Conservation (phyloP, 371 early-diverging fungal genomes). For the Mortierella sp. region DNA sequence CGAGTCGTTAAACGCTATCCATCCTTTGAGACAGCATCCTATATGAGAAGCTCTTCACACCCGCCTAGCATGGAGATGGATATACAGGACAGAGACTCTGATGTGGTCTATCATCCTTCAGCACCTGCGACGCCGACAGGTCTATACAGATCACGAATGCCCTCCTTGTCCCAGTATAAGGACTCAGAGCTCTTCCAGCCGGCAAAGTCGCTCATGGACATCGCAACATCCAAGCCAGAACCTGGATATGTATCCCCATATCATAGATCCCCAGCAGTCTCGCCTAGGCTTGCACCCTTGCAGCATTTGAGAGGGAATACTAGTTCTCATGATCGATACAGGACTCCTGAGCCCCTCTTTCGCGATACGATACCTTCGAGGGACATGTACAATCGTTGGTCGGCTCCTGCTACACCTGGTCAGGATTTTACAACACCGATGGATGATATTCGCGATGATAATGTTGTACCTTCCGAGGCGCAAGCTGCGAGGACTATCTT, state of each 20-base stretch:
- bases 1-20: constrained; percentile 3
- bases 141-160: constrained; percentile 31
- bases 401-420: constrained; percentile 17
- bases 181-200: constrained; percentile 47
- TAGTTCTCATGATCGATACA: constrained; percentile 7
- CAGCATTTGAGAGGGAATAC: constrained; percentile 1
- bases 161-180: constrained; percentile 42
- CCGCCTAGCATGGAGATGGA: background rate
- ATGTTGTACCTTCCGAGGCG: constrained; percentile 24
- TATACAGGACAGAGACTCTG: background rate
- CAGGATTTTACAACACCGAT: constrained; percentile 3
- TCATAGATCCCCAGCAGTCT: constrained; percentile 6
- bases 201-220: constrained; percentile 50
- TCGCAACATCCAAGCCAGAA: constrained; percentile 45
- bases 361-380: constrained; percentile 21
- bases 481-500: constrained; percentile 41
- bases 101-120: constrained; percentile 8
- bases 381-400: constrained; percentile 13
- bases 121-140: constrained; percentile 15
- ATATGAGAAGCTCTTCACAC: constrained; percentile 12
- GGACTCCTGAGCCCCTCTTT: constrained; percentile 30
- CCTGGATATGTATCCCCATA: constrained; percentile 41
- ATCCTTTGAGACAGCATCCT: constrained; percentile 4
- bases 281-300: background rate
- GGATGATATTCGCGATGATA: constrained; percentile 22